Base-by-base conservation (phyloP, 352 stramenopile genomes). In the Globisporangium solare region DNA sequence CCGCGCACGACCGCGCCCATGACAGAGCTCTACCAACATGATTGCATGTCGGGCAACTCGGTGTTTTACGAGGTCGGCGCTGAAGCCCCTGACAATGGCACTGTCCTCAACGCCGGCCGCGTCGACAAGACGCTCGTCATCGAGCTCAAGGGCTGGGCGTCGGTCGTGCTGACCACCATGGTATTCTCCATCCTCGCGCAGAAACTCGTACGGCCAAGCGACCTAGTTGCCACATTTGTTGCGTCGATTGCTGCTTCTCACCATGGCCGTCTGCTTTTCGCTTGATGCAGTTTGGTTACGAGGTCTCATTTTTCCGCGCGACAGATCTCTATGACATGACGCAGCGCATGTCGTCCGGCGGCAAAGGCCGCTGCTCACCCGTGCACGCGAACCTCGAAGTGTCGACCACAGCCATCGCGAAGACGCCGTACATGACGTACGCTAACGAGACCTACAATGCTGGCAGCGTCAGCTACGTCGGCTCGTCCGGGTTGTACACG, bases 321-420 rank as follows among this genome's bases (percentile, higher is more conserved):
- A 60, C 51, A 24, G 6, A 12, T 13, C 49, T 39, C 5, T 21
- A 54, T 5, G 51, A 63, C 2, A 54, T 63, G 20, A 66, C 67
- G 0, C 61, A 79, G 54, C 64, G 67, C 12, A 79, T 76, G 67
- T 66, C 64, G 6, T 79, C 70, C 1, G 69, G 52, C 0, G 39
- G 41, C 10, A 51, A 55, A 0, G 74, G 74, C 4, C 10, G 67
- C 0, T 86, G 72, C 21, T 79, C 63, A 0, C 76, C 71, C 40
- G 74, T 65, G 7, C 77, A 88, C 47, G 1, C 74, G 4, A 88
- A 86, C 24, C 14, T 70, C 18, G 79, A 87, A 32, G 73, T 80
- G 1, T 86, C 73, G 76, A 56, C 62, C 0, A 57, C 66, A 0
- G 72, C 64, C 22, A 79, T 74, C 6, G 61, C 5, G 24, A 27